These are phyloP conservation scores for Plasmodium vivax DNA, from an alignment of 169 alveolate genomes.

Conservation along the genomic window DNA sequence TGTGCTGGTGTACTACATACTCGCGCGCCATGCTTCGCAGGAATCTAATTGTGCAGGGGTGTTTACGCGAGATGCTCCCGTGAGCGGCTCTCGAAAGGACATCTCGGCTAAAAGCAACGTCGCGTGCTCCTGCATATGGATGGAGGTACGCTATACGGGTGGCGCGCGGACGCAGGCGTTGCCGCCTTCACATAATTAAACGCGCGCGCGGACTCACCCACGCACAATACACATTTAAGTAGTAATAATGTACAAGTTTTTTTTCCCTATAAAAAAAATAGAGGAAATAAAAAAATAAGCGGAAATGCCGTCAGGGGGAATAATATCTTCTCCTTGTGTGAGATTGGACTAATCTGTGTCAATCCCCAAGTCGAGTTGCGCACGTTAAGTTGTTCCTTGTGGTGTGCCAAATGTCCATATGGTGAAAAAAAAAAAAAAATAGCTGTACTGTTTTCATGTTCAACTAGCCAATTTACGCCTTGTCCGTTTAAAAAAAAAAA, in stretches of 20 bases:
- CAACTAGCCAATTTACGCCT: neutral
- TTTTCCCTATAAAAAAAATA: neutral
- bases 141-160: neutral
- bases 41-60: neutral
- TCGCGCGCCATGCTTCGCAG: neutral
- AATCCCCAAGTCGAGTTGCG: neutral
- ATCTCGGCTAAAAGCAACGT: neutral
- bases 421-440: neutral
- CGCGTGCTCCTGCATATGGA: neutral
- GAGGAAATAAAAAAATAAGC: slow-evolving; percentile 1
- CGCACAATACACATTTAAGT: neutral
- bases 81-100: neutral
- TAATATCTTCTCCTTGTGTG: neutral
- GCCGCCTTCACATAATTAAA: no score
- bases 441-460: neutral
- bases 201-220: neutral
- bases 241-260: neutral
- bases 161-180: no score
- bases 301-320: neutral
- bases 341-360: neutral
- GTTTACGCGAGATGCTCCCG: neutral
- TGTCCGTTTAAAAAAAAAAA: neutral
- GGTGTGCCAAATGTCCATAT: neutral
- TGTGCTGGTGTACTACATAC: neutral
- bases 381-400: neutral